phyloP scores from a whole-genome alignment of 208 protist species.

The Kentomonas sorsogonicus region DNA sequence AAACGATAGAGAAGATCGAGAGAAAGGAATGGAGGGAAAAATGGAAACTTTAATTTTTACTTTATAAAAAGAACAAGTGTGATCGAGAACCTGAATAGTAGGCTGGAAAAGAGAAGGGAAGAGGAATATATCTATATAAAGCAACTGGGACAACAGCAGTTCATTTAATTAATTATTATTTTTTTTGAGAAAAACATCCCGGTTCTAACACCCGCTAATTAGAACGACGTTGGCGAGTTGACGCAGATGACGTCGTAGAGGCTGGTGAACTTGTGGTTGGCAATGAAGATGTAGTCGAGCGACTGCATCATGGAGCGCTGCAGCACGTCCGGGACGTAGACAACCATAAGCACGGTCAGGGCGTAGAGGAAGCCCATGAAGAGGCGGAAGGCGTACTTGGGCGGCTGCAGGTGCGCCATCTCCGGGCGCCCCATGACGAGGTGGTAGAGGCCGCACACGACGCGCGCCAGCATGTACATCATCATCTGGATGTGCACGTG shows the following conservation, averaged over 20 bases:
- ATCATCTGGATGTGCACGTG: slow-evolving; percentile 83
- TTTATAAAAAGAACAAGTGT: background rate
- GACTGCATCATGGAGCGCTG: slow-evolving; percentile 76
- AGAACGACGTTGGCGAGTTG: slow-evolving; percentile 41
- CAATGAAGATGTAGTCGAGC: slow-evolving; percentile 83
- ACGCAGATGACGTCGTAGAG: slow-evolving; percentile 63
- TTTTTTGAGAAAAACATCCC: slow-evolving; percentile 1
- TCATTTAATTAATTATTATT: background rate
- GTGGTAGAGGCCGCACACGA: slow-evolving; percentile 53
- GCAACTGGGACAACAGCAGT: no score
- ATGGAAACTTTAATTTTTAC: no score
- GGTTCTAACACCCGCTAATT: no score
- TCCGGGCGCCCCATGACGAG: slow-evolving; percentile 41
- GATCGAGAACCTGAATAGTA: no score
- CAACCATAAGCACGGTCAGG: slow-evolving; percentile 67
- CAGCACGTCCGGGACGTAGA: slow-evolving; percentile 60
- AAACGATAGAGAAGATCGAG: background rate
- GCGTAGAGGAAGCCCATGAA: slow-evolving; percentile 74
- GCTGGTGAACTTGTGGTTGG: slow-evolving; percentile 57
- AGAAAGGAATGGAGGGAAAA: background rate
- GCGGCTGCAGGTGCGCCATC: slow-evolving; percentile 11
- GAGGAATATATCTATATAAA: no score
- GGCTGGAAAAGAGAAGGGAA: no score
- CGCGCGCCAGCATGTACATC: slow-evolving; percentile 85
- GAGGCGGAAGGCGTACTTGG: slow-evolving; percentile 38